phyloP scores from a whole-genome alignment of 2,329 filamentous ascomycete species.

The Microdochium nivale region DNA sequence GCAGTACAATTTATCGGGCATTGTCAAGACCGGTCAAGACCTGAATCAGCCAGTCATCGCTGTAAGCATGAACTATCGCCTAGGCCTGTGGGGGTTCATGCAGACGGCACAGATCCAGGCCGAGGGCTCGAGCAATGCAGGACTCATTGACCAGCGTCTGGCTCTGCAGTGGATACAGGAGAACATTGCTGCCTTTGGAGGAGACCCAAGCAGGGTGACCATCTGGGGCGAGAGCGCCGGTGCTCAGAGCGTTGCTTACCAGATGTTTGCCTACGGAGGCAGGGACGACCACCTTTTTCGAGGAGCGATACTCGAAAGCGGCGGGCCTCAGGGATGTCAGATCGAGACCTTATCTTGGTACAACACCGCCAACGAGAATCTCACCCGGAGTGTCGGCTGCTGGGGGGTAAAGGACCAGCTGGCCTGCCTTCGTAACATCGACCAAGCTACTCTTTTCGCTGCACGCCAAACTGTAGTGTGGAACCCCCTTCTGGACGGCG shows the following conservation, averaged over 20 bases:
- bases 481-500: slow-evolving; percentile 36
- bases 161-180: slow-evolving; percentile 43
- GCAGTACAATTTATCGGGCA: slow-evolving; percentile 56
- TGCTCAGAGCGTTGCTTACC: slow-evolving; percentile 31
- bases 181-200: slow-evolving; percentile 43
- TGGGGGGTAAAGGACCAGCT: slow-evolving; percentile 24
- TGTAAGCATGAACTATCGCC: slow-evolving; percentile 45
- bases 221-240: slow-evolving; percentile 40
- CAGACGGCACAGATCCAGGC: slow-evolving; percentile 32
- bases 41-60: slow-evolving; percentile 44
- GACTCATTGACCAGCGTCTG: slow-evolving; percentile 39
- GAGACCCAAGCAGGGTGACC: slow-evolving; percentile 34
- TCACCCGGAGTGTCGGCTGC: slow-evolving; percentile 25
- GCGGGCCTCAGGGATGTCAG: slow-evolving; percentile 24
- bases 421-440: slow-evolving; percentile 25
- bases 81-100: slow-evolving; percentile 45
- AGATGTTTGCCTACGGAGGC: slow-evolving; percentile 46
- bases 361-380: slow-evolving; percentile 20
- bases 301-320: slow-evolving; percentile 44
- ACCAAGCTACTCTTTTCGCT: slow-evolving; percentile 21
- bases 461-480: slow-evolving; percentile 26
- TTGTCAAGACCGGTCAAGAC: slow-evolving; percentile 44
- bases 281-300: slow-evolving; percentile 46
- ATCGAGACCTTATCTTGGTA: slow-evolving; percentile 25
- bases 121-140: slow-evolving; percentile 36